Evolutionary conservation across 345 rosid genomes (phyloP).

Genomic region (Triadica sebifera): DNA sequence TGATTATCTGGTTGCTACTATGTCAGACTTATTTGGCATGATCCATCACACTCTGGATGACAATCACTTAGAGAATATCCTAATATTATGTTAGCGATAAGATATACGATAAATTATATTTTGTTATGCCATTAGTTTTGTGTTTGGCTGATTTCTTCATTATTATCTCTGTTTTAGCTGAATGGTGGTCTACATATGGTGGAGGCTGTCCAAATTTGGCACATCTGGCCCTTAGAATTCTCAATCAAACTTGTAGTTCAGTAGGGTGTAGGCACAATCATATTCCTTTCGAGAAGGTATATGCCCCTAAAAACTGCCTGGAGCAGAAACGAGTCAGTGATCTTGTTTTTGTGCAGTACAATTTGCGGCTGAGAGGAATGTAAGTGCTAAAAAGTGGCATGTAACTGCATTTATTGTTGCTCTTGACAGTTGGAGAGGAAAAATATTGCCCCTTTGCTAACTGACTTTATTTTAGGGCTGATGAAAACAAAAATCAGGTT

Average conservation of each 20-base stretch:
- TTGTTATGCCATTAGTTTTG: background rate
- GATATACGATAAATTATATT: background rate
- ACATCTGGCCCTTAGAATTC: constrained; percentile 72
- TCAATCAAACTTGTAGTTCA: constrained; percentile 78
- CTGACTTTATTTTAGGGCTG: constrained; percentile 25
- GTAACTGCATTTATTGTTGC: background rate
- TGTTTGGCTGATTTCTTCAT: constrained; percentile 6
- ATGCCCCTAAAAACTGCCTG: constrained; percentile 61
- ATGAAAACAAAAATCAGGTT: constrained; percentile 37
- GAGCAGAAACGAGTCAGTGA: constrained; percentile 72
- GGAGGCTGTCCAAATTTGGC: constrained; percentile 89
- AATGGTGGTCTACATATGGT: constrained; percentile 97
- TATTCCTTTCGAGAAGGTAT: constrained; percentile 43
- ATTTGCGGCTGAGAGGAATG: constrained; percentile 68
- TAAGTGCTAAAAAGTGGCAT: constrained; percentile 30
- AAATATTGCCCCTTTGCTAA: constrained; percentile 18
- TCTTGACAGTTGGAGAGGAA: background rate
- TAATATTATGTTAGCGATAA: background rate
- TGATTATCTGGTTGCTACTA: background rate
- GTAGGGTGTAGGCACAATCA: constrained; percentile 37
- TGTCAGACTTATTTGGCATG: background rate
- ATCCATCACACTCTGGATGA: background rate
- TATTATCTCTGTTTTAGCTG: constrained; percentile 44
- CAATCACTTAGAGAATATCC: background rate
- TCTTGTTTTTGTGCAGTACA: constrained; percentile 73